These are phyloP conservation scores for Kluyveromyces starmeri DNA, from an alignment of 805 yeast species.

Conservation along the genomic window DNA sequence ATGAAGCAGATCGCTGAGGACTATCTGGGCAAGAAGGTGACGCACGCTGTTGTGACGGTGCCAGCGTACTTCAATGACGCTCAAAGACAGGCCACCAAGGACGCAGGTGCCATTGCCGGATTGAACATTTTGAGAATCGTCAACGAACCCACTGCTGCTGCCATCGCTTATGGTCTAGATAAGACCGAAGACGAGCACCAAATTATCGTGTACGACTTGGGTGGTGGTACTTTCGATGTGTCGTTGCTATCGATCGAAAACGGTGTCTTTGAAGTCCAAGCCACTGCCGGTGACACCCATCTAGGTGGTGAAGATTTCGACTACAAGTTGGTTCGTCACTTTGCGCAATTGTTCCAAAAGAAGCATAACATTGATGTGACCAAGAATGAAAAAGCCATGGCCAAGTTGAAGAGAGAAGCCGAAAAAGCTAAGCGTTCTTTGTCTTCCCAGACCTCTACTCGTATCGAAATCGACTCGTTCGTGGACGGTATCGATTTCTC, in stretches of 20 bases:
- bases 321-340: conserved; percentile 79
- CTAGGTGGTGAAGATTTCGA: conserved; percentile 98
- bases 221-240: conserved; percentile 97
- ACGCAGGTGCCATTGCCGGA: conserved; percentile 89
- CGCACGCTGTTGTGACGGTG: conserved; percentile 87
- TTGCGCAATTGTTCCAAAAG: conserved; percentile 82
- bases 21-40: conserved; percentile 73
- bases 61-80: conserved; percentile 93
- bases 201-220: conserved; percentile 86
- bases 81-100: conserved; percentile 90
- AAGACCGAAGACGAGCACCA: conserved; percentile 76
- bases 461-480: conserved; percentile 93
- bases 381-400: conserved; percentile 74
- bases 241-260: conserved; percentile 79
- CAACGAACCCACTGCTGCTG: conserved; percentile 96
- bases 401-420: conserved; percentile 93
- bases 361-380: conserved; percentile 81
- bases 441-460: conserved; percentile 90
- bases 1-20: conserved; percentile 93
- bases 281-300: conserved; percentile 95
- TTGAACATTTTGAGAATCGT: conserved; percentile 81
- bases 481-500: conserved; percentile 92
- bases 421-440: conserved; percentile 97
- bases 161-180: conserved; percentile 92
- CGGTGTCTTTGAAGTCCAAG: conserved; percentile 87